These are phyloP conservation scores for Viola odorata DNA, from an alignment of 345 rosid genomes.

Conservation along the genomic window DNA sequence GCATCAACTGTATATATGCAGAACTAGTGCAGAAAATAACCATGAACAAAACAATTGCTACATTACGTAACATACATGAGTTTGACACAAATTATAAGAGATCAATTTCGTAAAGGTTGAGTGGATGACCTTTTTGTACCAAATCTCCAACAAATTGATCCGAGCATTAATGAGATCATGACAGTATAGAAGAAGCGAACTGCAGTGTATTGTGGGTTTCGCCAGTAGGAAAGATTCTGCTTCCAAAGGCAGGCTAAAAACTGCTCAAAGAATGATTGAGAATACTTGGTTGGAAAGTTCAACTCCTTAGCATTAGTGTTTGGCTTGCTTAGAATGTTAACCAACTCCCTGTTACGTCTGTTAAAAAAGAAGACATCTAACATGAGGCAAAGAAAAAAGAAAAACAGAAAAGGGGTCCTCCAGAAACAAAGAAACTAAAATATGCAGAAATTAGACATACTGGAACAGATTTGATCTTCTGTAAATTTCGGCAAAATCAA, in stretches of 20 bases:
- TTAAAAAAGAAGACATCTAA: conserved; percentile 13
- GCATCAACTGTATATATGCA: neutral
- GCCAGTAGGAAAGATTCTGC: conserved; percentile 93
- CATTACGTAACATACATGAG: neutral
- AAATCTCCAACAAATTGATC: conserved; percentile 93
- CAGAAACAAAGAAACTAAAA: neutral
- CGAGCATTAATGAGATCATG: conserved; percentile 88
- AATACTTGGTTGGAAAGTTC: conserved; percentile 76
- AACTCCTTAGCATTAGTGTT: conserved; percentile 53
- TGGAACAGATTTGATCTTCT: conserved; percentile 58
- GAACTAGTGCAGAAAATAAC: neutral
- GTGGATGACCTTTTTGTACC: conserved; percentile 66
- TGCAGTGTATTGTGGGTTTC: conserved; percentile 94
- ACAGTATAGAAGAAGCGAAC: conserved; percentile 95
- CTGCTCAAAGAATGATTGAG: conserved; percentile 66
- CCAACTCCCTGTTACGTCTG: conserved; percentile 69
- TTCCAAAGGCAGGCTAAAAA: conserved; percentile 92
- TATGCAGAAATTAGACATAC: conserved; percentile 39
- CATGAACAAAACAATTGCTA: conserved; percentile 1
- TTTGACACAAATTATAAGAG: conserved; percentile 1
- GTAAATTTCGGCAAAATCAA: conserved; percentile 89
- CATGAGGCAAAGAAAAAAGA: conserved; percentile 12
- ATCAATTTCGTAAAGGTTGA: conserved; percentile 2
- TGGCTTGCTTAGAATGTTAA: conserved; percentile 74
- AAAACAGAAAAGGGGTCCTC: neutral